phyloP scores from a whole-genome alignment of 495 filamentous ascomycete genomes.

The Xylaria venustula region DNA sequence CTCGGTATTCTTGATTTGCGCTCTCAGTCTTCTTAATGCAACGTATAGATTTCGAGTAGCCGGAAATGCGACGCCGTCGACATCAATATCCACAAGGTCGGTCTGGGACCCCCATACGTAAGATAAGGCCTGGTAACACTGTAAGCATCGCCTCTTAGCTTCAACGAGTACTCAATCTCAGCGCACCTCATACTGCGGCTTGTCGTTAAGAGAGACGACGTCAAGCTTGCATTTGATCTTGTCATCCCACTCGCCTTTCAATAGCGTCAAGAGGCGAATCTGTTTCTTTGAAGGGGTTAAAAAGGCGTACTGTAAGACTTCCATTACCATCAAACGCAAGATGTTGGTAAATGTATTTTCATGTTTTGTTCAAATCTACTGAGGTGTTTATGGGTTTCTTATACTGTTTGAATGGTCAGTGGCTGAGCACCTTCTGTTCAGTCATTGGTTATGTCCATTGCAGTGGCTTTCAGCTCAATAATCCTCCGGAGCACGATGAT shows the following conservation, averaged over 20 bases:
- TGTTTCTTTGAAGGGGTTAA: not conserved
- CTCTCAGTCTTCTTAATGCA: not conserved
- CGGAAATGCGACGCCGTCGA: not conserved
- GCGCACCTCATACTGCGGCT: not conserved
- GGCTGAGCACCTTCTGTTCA: not conserved
- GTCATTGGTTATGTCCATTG: not conserved
- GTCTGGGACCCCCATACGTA: constrained; percentile 10
- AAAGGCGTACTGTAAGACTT: not conserved
- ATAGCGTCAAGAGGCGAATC: not conserved
- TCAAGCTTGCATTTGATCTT: not conserved
- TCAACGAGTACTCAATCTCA: not conserved
- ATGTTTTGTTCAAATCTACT: too few species aligned
- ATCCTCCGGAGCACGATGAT: too few species aligned
- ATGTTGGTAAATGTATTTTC: too few species aligned
- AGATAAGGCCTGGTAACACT: not conserved
- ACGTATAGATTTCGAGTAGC: not conserved
- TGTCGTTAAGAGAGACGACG: not conserved
- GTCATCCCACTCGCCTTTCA: not conserved
- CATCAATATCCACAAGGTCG: not conserved
- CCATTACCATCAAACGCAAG: too few species aligned
- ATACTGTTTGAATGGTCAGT: not conserved
- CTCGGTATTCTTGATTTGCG: not conserved
- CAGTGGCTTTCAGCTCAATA: too few species aligned
- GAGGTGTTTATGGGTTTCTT: too few species aligned
- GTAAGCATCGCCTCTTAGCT: not conserved